phyloP scores from a whole-genome alignment of 2,329 filamentous ascomycete genomes.

The Ascochyta koolunga region DNA sequence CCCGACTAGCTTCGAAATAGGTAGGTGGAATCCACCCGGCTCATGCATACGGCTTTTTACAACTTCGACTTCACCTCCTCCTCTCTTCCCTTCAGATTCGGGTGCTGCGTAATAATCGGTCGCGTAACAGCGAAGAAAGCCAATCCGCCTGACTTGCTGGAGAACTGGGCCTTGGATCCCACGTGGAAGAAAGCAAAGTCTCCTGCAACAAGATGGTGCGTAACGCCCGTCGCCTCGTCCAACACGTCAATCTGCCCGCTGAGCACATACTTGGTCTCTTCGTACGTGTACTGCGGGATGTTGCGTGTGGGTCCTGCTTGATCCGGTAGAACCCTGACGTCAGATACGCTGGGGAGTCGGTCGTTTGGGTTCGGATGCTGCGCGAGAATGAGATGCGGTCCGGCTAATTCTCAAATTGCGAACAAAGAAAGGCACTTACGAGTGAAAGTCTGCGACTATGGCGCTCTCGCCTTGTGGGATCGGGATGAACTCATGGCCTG shows the following conservation, averaged over 20 bases:
- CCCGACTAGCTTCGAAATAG: no score
- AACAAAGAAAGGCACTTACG: constrained; percentile 14
- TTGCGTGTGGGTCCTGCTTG: constrained; percentile 27
- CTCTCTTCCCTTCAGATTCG: constrained; percentile 26
- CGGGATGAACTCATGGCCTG: constrained; percentile 32
- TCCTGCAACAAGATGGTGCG: constrained; percentile 32
- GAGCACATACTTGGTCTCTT: constrained; percentile 36
- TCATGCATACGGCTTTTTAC: no score
- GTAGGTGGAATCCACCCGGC: no score
- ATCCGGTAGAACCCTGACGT: constrained; percentile 38
- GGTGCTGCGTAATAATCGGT: constrained; percentile 27
- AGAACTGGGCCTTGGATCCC: constrained; percentile 31
- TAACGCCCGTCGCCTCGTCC: constrained; percentile 33
- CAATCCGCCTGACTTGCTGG: constrained; percentile 27
- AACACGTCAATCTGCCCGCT: constrained; percentile 33
- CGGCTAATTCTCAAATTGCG: no score
- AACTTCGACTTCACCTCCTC: constrained; percentile 23
- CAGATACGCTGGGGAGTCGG: constrained; percentile 27
- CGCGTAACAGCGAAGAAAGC: constrained; percentile 35
- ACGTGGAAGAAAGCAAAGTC: constrained; percentile 38
- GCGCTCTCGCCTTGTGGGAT: constrained; percentile 33
- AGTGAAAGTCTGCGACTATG: constrained; percentile 36
- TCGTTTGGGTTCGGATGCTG: constrained; percentile 30
- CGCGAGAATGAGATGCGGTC: neutral
- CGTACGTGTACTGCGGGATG: constrained; percentile 30